phyloP scores from a whole-genome alignment of 148 eudicot species.

The Simmondsia chinensis region DNA sequence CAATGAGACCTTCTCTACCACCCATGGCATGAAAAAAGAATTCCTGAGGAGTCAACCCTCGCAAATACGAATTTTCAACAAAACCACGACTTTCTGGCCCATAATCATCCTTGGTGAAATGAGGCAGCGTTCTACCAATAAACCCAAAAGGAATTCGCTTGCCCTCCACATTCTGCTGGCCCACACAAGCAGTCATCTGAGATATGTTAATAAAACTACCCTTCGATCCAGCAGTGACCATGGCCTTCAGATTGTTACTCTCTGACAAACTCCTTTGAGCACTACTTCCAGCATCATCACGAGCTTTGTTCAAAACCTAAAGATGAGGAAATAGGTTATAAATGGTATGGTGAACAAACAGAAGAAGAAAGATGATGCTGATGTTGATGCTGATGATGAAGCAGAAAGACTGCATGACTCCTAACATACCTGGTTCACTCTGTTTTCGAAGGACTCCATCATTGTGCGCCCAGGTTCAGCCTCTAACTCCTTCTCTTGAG shows the following conservation, averaged over 20 bases:
- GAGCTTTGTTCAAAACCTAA: conserved; percentile 97
- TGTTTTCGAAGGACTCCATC: conserved; percentile 98
- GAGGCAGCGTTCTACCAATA: conserved; percentile 86
- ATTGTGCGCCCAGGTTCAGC: conserved; percentile 99
- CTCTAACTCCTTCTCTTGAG: conserved; percentile 78
- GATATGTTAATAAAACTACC: conserved; percentile 99
- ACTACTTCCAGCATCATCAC: conserved; percentile 99
- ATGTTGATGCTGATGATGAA: too few relatives aligned
- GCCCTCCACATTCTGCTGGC: conserved; percentile 99
- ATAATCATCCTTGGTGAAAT: conserved; percentile 93
- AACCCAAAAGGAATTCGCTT: conserved; percentile 97
- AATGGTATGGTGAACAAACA: conserved; percentile 1
- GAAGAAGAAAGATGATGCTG: too few relatives aligned
- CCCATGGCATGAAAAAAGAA: conserved; percentile 99
- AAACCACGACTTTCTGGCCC: conserved; percentile 99
- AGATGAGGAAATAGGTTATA: conserved; percentile 3
- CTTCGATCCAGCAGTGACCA: conserved; percentile 99
- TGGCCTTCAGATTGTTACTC: conserved; percentile 96
- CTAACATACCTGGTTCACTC: conserved; percentile 80
- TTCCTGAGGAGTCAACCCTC: conserved; percentile 96
- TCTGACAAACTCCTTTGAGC: conserved; percentile 90
- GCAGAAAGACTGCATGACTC: background rate
- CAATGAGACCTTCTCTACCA: conserved; percentile 98
- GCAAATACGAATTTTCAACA: conserved; percentile 93
- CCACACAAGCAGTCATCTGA: conserved; percentile 99